phyloP scores from a whole-genome alignment of 306 rosid genomes.

The Mimosa pudica region DNA sequence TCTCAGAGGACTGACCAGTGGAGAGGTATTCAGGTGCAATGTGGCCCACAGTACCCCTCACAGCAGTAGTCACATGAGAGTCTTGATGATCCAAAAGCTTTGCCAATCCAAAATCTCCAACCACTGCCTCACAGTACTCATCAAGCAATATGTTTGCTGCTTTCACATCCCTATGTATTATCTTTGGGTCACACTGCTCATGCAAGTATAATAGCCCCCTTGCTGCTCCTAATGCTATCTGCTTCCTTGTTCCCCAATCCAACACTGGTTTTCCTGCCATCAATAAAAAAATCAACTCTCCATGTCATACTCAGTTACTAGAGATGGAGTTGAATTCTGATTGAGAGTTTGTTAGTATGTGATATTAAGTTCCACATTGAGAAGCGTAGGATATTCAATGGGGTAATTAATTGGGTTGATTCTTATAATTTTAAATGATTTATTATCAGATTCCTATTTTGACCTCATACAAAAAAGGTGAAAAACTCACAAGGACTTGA shows the following conservation, averaged over 20 bases:
- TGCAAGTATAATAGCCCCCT: slow-evolving; percentile 53
- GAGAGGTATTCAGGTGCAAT: slow-evolving; percentile 56
- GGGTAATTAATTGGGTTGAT: too few relatives aligned
- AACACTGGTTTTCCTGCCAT: slow-evolving; percentile 51
- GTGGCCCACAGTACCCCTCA: slow-evolving; percentile 54
- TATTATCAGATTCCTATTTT: too few relatives aligned
- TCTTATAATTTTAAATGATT: too few relatives aligned
- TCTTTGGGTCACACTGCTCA: slow-evolving; percentile 60
- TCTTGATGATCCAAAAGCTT: slow-evolving; percentile 58
- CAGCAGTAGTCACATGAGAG: slow-evolving; percentile 61
- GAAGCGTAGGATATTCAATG: too few relatives aligned
- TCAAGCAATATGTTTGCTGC: slow-evolving; percentile 58
- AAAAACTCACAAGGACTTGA: too few relatives aligned
- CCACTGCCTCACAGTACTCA: slow-evolving; percentile 55
- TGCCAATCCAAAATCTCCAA: slow-evolving; percentile 58
- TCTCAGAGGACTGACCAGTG: slow-evolving; percentile 57
- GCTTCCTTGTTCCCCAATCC: slow-evolving; percentile 57
- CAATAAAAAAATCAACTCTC: neutral
- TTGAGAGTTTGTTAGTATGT: too few relatives aligned
- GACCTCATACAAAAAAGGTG: too few relatives aligned
- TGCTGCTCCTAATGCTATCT: slow-evolving; percentile 55
- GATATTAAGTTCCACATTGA: too few relatives aligned
- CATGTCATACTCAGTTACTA: neutral
- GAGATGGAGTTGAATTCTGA: neutral
- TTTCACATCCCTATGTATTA: slow-evolving; percentile 52